Conservation (phyloP, 225 moss, liverwort and hornwort genomes). For the Polytrichum commune region DNA sequence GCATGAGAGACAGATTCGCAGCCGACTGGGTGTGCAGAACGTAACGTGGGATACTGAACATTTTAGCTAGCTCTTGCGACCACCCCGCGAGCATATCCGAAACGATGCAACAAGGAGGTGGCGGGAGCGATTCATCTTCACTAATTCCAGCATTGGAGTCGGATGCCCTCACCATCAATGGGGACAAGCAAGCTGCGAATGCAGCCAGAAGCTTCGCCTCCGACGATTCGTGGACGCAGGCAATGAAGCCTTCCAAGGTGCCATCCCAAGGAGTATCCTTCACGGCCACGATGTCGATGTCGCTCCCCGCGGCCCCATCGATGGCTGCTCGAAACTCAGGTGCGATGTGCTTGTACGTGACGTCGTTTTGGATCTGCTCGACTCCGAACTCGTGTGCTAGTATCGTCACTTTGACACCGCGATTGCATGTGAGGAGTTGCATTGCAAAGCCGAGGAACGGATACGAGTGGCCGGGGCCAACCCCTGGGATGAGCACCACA, state of each 20-base stretch:
- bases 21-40: slow-evolving; percentile 29
- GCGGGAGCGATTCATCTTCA: slow-evolving; percentile 9
- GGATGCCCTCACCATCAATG: accelerated
- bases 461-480: slow-evolving; percentile 1
- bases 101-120: slow-evolving; percentile 30
- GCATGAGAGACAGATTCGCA: slow-evolving; percentile 34
- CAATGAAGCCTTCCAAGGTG: background rate
- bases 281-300: slow-evolving; percentile 27
- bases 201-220: slow-evolving; percentile 7
- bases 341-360: slow-evolving; percentile 1
- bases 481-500: slow-evolving; percentile 18
- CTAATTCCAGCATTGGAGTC: background rate
- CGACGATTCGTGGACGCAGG: background rate
- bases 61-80: slow-evolving; percentile 21
- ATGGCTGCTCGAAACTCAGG: too few species aligned
- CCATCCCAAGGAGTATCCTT: slow-evolving; percentile 13
- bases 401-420: slow-evolving; percentile 20
- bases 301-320: background rate
- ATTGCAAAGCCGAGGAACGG: slow-evolving; percentile 15
- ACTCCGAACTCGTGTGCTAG: slow-evolving; percentile 13
- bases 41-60: slow-evolving; percentile 17
- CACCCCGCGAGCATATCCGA: slow-evolving; percentile 44
- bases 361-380: slow-evolving; percentile 3
- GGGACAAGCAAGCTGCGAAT: background rate
- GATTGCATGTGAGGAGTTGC: slow-evolving; percentile 1